Percentiles rank a stretch among this genome's conserved stretches.
These are phyloP conservation scores for Ambrosiella xylebori DNA, from an alignment of 2,329 filamentous ascomycete species.

Conservation along the genomic window DNA sequence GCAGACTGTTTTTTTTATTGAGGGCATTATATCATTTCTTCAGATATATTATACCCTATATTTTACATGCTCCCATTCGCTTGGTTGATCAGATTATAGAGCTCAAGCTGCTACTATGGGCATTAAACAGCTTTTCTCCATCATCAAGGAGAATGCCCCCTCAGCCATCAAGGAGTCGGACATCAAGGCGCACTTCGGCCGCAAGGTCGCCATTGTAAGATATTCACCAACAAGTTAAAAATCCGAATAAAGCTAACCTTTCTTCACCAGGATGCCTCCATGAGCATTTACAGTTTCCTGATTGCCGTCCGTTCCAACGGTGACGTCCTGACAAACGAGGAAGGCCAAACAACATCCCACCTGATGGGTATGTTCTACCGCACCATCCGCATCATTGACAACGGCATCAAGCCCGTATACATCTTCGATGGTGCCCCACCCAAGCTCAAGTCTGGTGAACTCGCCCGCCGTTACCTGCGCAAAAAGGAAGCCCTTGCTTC, in stretches of 20 bases:
- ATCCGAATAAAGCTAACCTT: not conserved
- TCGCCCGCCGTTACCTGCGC: slow-evolving; percentile 88
- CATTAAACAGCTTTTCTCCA: slow-evolving; percentile 58
- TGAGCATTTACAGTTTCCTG: slow-evolving; percentile 98
- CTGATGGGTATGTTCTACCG: slow-evolving; percentile 99
- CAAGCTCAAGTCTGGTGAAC: slow-evolving; percentile 91
- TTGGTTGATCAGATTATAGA: not conserved
- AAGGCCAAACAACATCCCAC: slow-evolving; percentile 91
- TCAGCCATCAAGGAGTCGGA: slow-evolving; percentile 90
- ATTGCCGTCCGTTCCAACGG: slow-evolving; percentile 94
- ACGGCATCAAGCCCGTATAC: slow-evolving; percentile 95
- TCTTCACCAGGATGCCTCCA: slow-evolving; percentile 53
- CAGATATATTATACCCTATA: not conserved
- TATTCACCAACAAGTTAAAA: slow-evolving; percentile 5
- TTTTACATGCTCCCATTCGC: not conserved
- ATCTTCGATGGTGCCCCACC: slow-evolving; percentile 95
- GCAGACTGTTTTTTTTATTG: not conserved
- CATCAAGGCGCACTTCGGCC: slow-evolving; percentile 97
- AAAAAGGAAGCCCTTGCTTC: slow-evolving; percentile 84
- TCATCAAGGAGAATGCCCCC: slow-evolving; percentile 86
- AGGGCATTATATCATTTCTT: not conserved
- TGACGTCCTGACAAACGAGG: slow-evolving; percentile 88
- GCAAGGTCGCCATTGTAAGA: slow-evolving; percentile 89
- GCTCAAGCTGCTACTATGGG: slow-evolving; percentile 29
- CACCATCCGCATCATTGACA: slow-evolving; percentile 93